Conservation (phyloP, 148 eudicot genomes). For the Limonium bicolor region DNA sequence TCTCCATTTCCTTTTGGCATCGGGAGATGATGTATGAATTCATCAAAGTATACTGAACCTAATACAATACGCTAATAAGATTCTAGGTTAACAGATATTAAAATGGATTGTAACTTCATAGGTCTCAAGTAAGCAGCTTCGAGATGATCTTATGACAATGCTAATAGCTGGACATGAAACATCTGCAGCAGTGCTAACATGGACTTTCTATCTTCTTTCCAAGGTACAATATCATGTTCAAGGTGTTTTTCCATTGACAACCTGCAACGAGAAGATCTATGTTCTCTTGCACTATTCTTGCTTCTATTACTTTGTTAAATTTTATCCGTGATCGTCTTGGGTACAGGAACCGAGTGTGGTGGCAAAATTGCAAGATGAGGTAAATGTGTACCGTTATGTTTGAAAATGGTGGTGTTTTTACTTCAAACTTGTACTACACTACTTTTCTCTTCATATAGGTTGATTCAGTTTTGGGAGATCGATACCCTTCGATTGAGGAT, state of each 20-base stretch:
- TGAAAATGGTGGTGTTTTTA: no score
- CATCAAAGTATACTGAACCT: no score
- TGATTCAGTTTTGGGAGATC: constrained; percentile 88
- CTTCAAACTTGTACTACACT: no score
- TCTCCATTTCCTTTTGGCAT: constrained; percentile 93
- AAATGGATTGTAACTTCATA: constrained; percentile 17
- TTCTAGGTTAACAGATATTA: no score
- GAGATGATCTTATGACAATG: constrained; percentile 96
- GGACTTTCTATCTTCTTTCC: constrained; percentile 96
- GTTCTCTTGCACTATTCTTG: no score
- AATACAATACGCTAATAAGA: no score
- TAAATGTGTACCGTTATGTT: no score
- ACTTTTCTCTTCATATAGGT: constrained; percentile 27
- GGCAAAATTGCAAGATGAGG: constrained; percentile 90
- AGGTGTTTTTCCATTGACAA: background rate
- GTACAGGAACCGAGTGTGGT: constrained; percentile 71
- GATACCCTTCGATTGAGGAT: constrained; percentile 79
- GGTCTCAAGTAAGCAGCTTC: constrained; percentile 99
- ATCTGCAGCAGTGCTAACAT: constrained; percentile 91
- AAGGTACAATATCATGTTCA: constrained; percentile 24
- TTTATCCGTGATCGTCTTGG: no score
- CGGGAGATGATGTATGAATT: constrained; percentile 88
- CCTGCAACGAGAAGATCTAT: background rate
- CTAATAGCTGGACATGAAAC: constrained; percentile 99
- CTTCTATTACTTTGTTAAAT: no score